Conservation (phyloP, 208 protist species). For the Angomonas deanei region DNA sequence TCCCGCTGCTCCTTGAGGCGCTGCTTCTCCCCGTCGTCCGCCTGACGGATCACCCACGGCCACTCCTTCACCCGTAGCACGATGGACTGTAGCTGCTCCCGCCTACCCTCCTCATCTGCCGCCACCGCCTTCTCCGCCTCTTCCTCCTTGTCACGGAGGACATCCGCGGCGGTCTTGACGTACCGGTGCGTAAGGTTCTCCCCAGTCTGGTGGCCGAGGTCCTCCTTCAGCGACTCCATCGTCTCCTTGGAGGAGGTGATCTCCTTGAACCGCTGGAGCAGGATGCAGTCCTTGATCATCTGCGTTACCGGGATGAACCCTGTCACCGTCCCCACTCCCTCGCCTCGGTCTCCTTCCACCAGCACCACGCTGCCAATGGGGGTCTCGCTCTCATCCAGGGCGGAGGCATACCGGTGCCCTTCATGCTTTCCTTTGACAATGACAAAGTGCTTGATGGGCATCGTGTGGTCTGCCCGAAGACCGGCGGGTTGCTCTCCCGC, state of each 20-base stretch:
- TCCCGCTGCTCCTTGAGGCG: conserved; percentile 6
- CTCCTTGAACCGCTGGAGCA: neutral
- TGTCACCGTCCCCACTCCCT: conserved; percentile 45
- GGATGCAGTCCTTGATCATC: conserved; percentile 33
- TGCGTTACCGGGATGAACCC: conserved; percentile 22
- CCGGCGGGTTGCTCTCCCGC: conserved; percentile 7
- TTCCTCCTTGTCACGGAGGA: neutral
- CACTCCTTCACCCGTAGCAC: conserved; percentile 23
- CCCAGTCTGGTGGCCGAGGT: neutral
- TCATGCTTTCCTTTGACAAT: conserved; percentile 57
- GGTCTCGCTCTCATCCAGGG: conserved; percentile 8
- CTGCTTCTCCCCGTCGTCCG: conserved; percentile 19
- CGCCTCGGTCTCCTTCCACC: conserved; percentile 64
- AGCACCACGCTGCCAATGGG: conserved; percentile 38
- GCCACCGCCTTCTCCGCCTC: conserved; percentile 8
- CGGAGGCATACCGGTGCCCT: conserved; percentile 39
- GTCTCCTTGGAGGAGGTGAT: no score
- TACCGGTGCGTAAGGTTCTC: neutral
- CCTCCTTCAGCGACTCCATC: conserved; percentile 12
- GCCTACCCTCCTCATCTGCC: conserved; percentile 2
- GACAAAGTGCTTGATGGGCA: conserved; percentile 31
- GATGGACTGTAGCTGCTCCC: conserved; percentile 16
- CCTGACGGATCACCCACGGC: conserved; percentile 32
- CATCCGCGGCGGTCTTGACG: neutral
- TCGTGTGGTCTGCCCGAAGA: conserved; percentile 25